Conservation (phyloP, 2,329 filamentous ascomycete genomes). For the Aotearoamyces nothofagi region DNA sequence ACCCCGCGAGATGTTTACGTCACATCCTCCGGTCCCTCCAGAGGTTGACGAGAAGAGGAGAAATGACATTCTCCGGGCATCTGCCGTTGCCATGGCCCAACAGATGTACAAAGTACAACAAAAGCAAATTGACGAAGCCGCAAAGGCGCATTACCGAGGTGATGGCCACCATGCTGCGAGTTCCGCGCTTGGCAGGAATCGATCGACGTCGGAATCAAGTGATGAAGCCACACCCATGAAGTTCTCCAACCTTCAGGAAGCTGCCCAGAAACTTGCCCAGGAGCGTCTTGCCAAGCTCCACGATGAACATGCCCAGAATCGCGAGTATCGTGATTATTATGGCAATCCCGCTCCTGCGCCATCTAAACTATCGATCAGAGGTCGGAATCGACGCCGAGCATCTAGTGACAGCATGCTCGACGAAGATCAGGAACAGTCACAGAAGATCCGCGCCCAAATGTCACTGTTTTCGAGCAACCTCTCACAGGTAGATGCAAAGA, state of each 20-base stretch:
- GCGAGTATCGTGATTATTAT: conserved; percentile 64
- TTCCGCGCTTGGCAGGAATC: conserved; percentile 17
- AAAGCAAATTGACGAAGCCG: conserved; percentile 25
- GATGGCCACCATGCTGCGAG: conserved; percentile 13
- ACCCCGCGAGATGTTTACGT: conserved; percentile 62
- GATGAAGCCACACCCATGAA: conserved; percentile 31
- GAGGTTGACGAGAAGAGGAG: conserved; percentile 62
- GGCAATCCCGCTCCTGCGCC: conserved; percentile 35
- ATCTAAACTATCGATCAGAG: conserved; percentile 34
- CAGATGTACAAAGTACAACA: conserved; percentile 67
- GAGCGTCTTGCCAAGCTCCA: conserved; percentile 72
- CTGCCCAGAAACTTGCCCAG: conserved; percentile 72
- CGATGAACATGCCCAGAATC: conserved; percentile 46
- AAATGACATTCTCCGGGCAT: conserved; percentile 61
- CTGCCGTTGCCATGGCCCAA: conserved; percentile 78
- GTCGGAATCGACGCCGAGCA: conserved; percentile 44
- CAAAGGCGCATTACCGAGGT: conserved; percentile 6
- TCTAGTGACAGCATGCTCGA: conserved; percentile 46
- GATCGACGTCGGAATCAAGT: conserved; percentile 18
- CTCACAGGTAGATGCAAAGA: conserved; percentile 54
- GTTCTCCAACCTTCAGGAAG: conserved; percentile 60
- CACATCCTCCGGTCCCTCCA: conserved; percentile 52
- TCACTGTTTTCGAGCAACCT: conserved; percentile 56
- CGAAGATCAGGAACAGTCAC: conserved; percentile 46
- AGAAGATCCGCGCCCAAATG: conserved; percentile 66